These are phyloP conservation scores for Flueggea neowawraea DNA, from an alignment of 441 rosid species.

Conservation along the genomic window DNA sequence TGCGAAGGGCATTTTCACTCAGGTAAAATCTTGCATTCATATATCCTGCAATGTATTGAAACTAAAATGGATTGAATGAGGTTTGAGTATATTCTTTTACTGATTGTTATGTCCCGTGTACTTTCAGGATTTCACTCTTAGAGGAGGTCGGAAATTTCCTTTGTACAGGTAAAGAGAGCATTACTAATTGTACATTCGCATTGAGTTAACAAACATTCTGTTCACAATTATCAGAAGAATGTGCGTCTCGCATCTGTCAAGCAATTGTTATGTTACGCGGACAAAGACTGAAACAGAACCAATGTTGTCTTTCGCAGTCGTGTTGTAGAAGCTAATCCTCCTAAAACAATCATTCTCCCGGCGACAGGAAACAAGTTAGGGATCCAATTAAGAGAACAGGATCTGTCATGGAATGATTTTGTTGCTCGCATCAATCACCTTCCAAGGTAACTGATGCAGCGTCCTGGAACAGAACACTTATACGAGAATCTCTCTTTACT, in stretches of 20 bases:
- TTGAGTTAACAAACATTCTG: background rate
- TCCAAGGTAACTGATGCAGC: conserved; percentile 44
- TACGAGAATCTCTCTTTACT: background rate
- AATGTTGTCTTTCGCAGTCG: conserved; percentile 39
- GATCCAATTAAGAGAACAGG: conserved; percentile 61
- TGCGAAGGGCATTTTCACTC: conserved; percentile 84
- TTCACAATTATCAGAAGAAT: background rate
- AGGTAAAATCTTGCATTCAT: conserved; percentile 33
- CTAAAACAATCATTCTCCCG: conserved; percentile 69
- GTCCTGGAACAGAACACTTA: no score
- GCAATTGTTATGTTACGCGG: no score
- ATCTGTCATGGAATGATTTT: conserved; percentile 66
- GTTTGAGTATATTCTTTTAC: no score
- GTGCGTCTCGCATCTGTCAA: no score
- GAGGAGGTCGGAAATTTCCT: conserved; percentile 79
- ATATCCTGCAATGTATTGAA: background rate
- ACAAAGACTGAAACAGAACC: no score
- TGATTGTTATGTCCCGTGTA: background rate
- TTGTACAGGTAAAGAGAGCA: conserved; percentile 65
- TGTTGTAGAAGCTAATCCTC: conserved; percentile 75
- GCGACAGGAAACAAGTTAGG: conserved; percentile 41
- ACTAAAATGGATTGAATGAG: no score
- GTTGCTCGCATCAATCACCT: conserved; percentile 32
- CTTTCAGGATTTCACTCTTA: conserved; percentile 66
- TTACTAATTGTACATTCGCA: background rate